Percentiles rank a stretch among this genome's conserved stretches.
phyloP scores from a whole-genome alignment of 129 eudicot genomes.

The Smallanthus sonchifolius region DNA sequence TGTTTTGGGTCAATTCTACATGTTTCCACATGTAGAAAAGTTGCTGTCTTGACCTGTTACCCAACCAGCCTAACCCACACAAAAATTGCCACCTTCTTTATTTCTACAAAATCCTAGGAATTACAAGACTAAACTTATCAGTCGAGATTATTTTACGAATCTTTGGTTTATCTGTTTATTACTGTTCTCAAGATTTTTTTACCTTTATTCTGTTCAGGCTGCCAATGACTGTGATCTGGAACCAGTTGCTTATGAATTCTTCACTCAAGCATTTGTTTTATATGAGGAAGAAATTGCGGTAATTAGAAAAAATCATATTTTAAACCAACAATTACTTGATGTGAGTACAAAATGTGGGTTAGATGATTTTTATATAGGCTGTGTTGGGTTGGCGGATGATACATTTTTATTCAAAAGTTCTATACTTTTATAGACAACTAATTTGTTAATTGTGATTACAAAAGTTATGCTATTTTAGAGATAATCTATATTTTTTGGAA shows the following conservation, averaged over 20 bases:
- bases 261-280: conserved; percentile 90
- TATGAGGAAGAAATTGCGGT: conserved; percentile 99
- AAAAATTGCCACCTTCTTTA: background rate
- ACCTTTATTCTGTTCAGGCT: conserved; percentile 48
- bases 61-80: background rate
- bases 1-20: background rate
- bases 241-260: conserved; percentile 93
- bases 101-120: background rate
- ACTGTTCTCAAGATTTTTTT: background rate
- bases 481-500: background rate
- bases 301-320: conserved; percentile 3
- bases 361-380: background rate
- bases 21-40: background rate
- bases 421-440: background rate
- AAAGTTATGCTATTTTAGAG: background rate
- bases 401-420: background rate
- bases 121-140: background rate
- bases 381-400: background rate
- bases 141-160: conserved; percentile 7
- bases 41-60: background rate
- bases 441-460: background rate
- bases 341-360: background rate
- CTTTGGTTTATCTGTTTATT: background rate
- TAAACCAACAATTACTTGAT: background rate
- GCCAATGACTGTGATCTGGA: conserved; percentile 96